These are phyloP conservation scores for Bisporella sp. DNA, from an alignment of 2,329 filamentous ascomycete species.

Conservation along the genomic window DNA sequence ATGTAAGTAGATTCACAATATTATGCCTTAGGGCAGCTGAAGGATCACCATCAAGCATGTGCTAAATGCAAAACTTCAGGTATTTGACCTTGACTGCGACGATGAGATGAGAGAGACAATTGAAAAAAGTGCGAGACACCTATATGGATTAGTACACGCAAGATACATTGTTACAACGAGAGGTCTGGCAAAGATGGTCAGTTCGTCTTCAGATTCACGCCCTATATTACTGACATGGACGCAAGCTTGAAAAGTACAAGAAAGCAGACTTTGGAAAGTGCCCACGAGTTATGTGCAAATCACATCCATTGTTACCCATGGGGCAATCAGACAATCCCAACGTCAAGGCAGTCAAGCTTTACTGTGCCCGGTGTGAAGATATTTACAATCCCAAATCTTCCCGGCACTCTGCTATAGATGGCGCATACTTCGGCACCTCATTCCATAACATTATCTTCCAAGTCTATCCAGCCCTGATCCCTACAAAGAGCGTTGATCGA, in stretches of 20 bases:
- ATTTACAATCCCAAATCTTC: constrained; percentile 98
- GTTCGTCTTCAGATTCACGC: constrained; percentile 18
- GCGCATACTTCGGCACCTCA: constrained; percentile 94
- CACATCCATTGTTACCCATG: constrained; percentile 89
- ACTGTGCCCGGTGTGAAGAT: constrained; percentile 95
- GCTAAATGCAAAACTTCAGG: neutral
- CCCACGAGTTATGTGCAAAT: constrained; percentile 89
- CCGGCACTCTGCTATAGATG: constrained; percentile 89
- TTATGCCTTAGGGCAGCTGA: too few relatives aligned
- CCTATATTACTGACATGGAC: constrained; percentile 10
- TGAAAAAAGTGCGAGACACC: constrained; percentile 90
- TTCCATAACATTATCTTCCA: constrained; percentile 99
- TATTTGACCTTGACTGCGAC: constrained; percentile 97
- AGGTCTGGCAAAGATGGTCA: constrained; percentile 91
- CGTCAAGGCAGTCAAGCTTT: constrained; percentile 88
- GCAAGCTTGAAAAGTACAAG: constrained; percentile 95
- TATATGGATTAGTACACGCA: constrained; percentile 94
- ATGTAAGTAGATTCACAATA: constrained; percentile 38
- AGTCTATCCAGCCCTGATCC: constrained; percentile 87
- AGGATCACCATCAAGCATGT: neutral
- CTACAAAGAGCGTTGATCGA: constrained; percentile 74
- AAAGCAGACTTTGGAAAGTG: constrained; percentile 98
- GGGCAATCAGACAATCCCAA: constrained; percentile 86
- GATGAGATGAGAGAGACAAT: constrained; percentile 98
- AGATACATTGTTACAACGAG: constrained; percentile 95